Evolutionary conservation across 2,329 filamentous ascomycete species (phyloP).

Genomic region (Emmonsia crescens): DNA sequence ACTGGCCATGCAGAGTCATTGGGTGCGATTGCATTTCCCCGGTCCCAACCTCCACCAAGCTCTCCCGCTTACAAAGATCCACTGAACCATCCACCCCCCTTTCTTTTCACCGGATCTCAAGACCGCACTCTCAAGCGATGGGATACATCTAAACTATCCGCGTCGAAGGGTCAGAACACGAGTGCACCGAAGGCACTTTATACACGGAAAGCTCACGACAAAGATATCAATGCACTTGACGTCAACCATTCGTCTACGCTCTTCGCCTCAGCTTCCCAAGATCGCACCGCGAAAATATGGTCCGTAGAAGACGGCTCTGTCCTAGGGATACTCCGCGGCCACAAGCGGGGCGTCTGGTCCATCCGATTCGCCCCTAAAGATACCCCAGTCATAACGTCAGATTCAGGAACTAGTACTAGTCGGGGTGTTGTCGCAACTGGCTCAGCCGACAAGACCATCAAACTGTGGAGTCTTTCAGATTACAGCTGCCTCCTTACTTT

Average conservation of each 20-base stretch:
- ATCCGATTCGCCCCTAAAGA: conserved; percentile 77
- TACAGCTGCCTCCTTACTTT: conserved; percentile 90
- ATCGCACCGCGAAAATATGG: conserved; percentile 96
- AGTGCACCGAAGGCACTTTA: conserved; percentile 51
- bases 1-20: conserved; percentile 91
- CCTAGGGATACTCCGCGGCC: conserved; percentile 80
- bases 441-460: conserved; percentile 90
- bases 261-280: conserved; percentile 93
- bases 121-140: conserved; percentile 93
- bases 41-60: conserved; percentile 53
- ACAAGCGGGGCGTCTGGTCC: conserved; percentile 92
- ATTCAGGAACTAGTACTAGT: conserved; percentile 56
- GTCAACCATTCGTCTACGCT: conserved; percentile 62
- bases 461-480: conserved; percentile 85
- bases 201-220: conserved; percentile 93
- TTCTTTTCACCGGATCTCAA: conserved; percentile 83
- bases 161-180: conserved; percentile 30
- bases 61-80: conserved; percentile 64
- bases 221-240: conserved; percentile 94
- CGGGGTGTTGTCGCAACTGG: conserved; percentile 81
- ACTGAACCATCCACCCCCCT: conserved; percentile 67
- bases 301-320: conserved; percentile 81
- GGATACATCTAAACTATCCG: conserved; percentile 59
- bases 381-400: conserved; percentile 63
- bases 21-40: conserved; percentile 76